Conservation (phyloP, 2,329 filamentous ascomycete genomes). For the Bipolaris zeicola region DNA sequence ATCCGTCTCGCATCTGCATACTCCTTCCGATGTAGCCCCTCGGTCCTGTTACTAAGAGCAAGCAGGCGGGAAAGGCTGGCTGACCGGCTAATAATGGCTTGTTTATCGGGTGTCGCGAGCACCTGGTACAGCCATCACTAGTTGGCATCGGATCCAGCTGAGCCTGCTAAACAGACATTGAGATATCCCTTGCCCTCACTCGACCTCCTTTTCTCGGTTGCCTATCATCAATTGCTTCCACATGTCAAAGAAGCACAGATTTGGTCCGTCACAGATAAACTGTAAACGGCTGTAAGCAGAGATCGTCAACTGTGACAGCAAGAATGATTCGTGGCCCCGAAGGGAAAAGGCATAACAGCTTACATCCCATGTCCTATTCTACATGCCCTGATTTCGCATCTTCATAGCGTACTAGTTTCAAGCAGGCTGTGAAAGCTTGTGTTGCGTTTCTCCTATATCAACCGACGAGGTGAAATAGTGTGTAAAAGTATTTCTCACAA, state of each 20-base stretch:
- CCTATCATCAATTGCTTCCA: background rate
- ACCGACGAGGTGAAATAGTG: conserved; percentile 8
- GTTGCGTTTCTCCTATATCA: background rate
- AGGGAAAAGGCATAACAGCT: background rate
- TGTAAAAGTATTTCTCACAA: background rate
- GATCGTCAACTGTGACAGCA: background rate
- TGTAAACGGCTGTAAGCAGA: background rate
- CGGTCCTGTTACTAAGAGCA: background rate
- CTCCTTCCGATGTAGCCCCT: background rate
- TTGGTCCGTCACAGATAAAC: background rate
- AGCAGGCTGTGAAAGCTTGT: conserved; percentile 2
- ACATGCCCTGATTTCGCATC: background rate
- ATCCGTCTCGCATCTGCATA: background rate
- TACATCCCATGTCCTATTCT: background rate
- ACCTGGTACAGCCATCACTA: background rate
- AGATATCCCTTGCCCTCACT: no score
- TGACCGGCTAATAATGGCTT: conserved; percentile 23
- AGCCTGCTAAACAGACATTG: background rate
- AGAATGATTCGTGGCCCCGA: background rate
- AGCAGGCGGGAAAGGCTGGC: conserved; percentile 6
- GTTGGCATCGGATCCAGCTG: background rate
- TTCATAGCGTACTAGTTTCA: background rate
- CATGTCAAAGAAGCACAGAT: background rate
- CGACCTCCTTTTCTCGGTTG: background rate
- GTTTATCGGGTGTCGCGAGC: background rate